Percentiles rank a stretch among this genome's conserved stretches.
Conservation (phyloP, 1,139 yeast genomes). For the Hemisphaericaspora xylanilytica region DNA sequence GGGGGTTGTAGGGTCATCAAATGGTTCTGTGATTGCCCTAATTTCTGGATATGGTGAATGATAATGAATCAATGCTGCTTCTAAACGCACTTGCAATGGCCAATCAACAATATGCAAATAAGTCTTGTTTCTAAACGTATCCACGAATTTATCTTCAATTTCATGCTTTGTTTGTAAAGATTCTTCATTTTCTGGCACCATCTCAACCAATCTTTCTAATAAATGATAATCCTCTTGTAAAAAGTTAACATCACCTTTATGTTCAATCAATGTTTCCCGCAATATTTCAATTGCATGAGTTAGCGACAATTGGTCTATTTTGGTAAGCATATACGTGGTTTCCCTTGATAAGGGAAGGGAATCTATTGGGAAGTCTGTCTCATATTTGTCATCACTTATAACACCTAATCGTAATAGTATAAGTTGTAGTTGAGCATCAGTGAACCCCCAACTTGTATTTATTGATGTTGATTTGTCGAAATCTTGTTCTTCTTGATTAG, state of each 20-base stretch:
- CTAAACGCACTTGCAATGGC: constrained; percentile 35
- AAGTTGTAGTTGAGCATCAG: constrained; percentile 25
- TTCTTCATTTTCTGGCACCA: constrained; percentile 20
- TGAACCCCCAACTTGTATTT: constrained; percentile 12
- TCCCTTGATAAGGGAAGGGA: constrained; percentile 20
- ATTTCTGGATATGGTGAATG: constrained; percentile 50
- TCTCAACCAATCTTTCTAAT: constrained; percentile 29
- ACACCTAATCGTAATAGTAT: constrained; percentile 31
- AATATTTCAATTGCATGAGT: constrained; percentile 32
- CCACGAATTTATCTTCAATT: constrained; percentile 12
- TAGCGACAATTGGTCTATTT: constrained; percentile 21
- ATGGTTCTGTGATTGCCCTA: constrained; percentile 45
- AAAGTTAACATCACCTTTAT: constrained; percentile 43
- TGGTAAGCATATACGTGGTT: constrained; percentile 31
- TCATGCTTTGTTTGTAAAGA: constrained; percentile 10
- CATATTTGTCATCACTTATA: constrained; percentile 28
- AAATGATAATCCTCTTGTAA: constrained; percentile 35
- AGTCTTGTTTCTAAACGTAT: constrained; percentile 23
- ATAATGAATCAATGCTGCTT: constrained; percentile 41
- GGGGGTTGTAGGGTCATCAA: constrained; percentile 37
- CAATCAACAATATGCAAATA: constrained; percentile 34
- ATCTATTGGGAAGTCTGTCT: constrained; percentile 12
- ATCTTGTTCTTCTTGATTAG: background rate
- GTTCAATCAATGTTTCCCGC: constrained; percentile 39
- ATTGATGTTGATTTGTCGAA: background rate